Base-by-base conservation (phyloP, 805 yeast genomes). In the Wickerhamia fluorescens region DNA sequence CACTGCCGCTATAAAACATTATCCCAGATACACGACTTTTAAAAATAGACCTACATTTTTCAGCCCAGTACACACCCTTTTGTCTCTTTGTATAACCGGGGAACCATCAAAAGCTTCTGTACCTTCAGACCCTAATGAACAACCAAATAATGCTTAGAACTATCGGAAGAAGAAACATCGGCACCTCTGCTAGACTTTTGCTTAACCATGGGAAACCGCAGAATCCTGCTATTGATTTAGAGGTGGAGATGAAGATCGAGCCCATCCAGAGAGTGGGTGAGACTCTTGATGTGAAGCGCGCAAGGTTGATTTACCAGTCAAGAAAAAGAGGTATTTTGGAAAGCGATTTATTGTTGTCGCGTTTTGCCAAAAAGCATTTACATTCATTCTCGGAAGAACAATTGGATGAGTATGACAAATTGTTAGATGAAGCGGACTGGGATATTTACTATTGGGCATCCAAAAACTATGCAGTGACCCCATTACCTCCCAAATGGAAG, bases 371-470 rank as follows among this genome's bases (percentile, higher is more conserved):
- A 47, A 72, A 71, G 47, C 73, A 83, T 48, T 61, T 92, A 38
- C 56, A 67, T 21, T 48, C 50, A 1, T 70, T 92, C 65, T 63
- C 69, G 8, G 55, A 61, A 36, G 78, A 67, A 31, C 81, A 86
- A 56, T 62, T 92, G 30, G 80, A 75, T 26, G 97, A 92, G 54
- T 92, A 85, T 54, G 96, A 89, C 49, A 51, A 67, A 33, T 58
- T 92, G 34, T 67, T 92, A 49, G 94, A 92, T 54, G 94, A 89
- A 56, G 74, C 89, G n/a, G 98, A 92, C 56, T 92, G 98, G 98
- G 98, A 92, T 56, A 88, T 92, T 36, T 92, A 85, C 56, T 92
- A 92, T 61, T 89, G 98, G 98, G 95, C 94, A 15, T 86, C 96
- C 2, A 74, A 73, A 41, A 85, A 88, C 53, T 83, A 61, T 45